Percentiles rank a stretch among this genome's conserved stretches.
These are phyloP conservation scores for Didymella pomorum DNA, from an alignment of 2,329 filamentous ascomycete species.

Conservation along the genomic window DNA sequence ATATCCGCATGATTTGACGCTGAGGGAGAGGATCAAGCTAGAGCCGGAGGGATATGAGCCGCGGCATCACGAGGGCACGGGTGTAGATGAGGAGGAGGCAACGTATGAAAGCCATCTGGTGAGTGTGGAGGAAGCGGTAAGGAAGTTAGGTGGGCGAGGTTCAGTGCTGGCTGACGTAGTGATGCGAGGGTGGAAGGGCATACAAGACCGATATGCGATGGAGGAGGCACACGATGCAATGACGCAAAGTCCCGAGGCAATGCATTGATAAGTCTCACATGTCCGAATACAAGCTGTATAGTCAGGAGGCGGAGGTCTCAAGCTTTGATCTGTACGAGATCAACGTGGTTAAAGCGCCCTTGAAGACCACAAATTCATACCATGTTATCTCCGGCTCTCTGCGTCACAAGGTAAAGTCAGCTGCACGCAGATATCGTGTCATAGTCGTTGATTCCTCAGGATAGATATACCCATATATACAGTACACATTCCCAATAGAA, in stretches of 20 bases:
- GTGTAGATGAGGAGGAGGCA: constrained; percentile 58
- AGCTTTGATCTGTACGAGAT: not conserved
- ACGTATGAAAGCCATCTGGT: constrained; percentile 55
- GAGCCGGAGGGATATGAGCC: constrained; percentile 57
- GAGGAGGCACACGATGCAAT: constrained; percentile 29
- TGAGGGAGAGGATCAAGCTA: constrained; percentile 50
- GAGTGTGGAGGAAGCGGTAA: constrained; percentile 54
- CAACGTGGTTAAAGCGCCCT: not conserved
- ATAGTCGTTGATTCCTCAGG: constrained; percentile 10
- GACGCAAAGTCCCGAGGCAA: constrained; percentile 33
- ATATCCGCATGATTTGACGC: constrained; percentile 47
- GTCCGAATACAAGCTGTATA: not conserved
- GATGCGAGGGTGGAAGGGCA: constrained; percentile 54
- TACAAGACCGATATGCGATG: constrained; percentile 47
- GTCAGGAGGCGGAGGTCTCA: not conserved
- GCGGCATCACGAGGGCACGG: constrained; percentile 56
- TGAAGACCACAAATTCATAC: not conserved
- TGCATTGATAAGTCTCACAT: not conserved
- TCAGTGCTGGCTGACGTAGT: constrained; percentile 57
- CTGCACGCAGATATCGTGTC: not conserved
- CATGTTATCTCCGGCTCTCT: not conserved
- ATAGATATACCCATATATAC: constrained; percentile 16
- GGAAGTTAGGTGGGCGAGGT: constrained; percentile 49
- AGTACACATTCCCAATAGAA: constrained; percentile 16
- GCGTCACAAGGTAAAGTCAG: not conserved